Conservation (phyloP, 1,284 basidiomycete species). For the Papiliotrema nemorosa region DNA sequence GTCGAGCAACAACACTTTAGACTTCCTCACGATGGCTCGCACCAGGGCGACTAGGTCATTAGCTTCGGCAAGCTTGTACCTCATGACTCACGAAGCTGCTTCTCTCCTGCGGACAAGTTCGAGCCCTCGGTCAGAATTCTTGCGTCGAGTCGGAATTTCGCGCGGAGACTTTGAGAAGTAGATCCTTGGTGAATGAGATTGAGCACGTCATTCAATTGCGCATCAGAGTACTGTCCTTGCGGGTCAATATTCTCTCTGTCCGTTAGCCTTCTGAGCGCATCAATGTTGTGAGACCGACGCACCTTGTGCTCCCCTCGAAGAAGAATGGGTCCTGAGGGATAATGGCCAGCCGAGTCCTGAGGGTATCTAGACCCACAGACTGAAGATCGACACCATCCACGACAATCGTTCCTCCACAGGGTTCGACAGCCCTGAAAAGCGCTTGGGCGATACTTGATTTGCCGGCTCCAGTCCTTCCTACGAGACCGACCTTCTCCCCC, state of each 20-base stretch:
- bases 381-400: slow-evolving; percentile 61
- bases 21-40: slow-evolving; percentile 67
- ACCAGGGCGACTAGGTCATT: slow-evolving; percentile 58
- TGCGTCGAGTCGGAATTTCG: slow-evolving; percentile 63
- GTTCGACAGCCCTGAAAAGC: slow-evolving; percentile 67
- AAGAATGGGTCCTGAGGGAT: slow-evolving; percentile 53
- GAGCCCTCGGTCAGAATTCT: slow-evolving; percentile 31
- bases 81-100: slow-evolving; percentile 18
- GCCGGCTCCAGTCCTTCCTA: slow-evolving; percentile 67
- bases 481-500: slow-evolving; percentile 58
- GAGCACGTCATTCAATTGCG: slow-evolving; percentile 54
- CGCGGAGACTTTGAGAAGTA: slow-evolving; percentile 17
- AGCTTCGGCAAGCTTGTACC: neutral
- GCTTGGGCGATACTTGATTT: slow-evolving; percentile 56
- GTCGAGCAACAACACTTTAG: slow-evolving; percentile 63
- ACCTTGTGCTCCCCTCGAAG: slow-evolving; percentile 44
- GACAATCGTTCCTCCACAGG: slow-evolving; percentile 56
- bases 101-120: slow-evolving; percentile 55
- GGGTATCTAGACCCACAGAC: slow-evolving; percentile 57
- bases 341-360: slow-evolving; percentile 61
- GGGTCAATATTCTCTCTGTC: slow-evolving; percentile 19
- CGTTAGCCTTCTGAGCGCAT: neutral
- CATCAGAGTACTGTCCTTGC: slow-evolving; percentile 51
- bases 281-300: too few relatives aligned
- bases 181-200: slow-evolving; percentile 53